Conservation (phyloP, 1,284 basidiomycete genomes). For the Apiotrichum laibachii region DNA sequence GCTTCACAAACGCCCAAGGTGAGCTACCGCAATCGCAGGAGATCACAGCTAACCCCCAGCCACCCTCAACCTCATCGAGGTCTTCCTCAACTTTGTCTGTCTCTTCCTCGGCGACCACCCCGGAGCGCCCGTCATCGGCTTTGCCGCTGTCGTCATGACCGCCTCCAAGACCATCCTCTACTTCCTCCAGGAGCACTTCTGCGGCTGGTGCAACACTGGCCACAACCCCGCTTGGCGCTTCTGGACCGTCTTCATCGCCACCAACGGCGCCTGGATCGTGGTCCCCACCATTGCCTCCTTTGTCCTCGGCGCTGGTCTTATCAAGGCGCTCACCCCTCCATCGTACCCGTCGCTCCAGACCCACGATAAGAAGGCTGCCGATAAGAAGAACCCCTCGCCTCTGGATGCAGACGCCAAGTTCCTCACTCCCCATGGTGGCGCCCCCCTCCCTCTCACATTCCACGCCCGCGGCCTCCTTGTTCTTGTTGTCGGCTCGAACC, state of each 20-base stretch:
- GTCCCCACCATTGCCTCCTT: conserved; percentile 36
- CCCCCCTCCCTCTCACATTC: conserved; percentile 77
- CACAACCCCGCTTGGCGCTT: conserved; percentile 65
- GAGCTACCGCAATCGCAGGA: conserved; percentile 23
- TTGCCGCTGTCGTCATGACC: conserved; percentile 70
- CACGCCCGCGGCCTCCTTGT: conserved; percentile 56
- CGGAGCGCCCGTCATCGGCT: conserved; percentile 64
- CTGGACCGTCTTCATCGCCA: conserved; percentile 65
- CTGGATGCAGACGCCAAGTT: conserved; percentile 23
- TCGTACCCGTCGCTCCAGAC: neutral
- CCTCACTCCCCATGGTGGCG: conserved; percentile 55
- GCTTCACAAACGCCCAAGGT: conserved; percentile 87
- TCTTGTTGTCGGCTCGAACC: conserved; percentile 71
- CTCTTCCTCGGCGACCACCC: conserved; percentile 63
- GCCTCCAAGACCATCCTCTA: conserved; percentile 82
- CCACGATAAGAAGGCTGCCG: neutral
- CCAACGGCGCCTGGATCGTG: conserved; percentile 60
- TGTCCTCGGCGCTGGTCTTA: conserved; percentile 34
- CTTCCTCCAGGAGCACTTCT: conserved; percentile 59
- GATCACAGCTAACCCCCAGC: conserved; percentile 56
- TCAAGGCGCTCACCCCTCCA: conserved; percentile 21
- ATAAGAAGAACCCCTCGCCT: neutral
- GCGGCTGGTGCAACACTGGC: conserved; percentile 63
- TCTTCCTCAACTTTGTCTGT: conserved; percentile 68
- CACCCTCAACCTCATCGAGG: conserved; percentile 76